Evolutionary conservation across 805 yeast genomes (phyloP).

Genomic region (Nakazawaea sp.): DNA sequence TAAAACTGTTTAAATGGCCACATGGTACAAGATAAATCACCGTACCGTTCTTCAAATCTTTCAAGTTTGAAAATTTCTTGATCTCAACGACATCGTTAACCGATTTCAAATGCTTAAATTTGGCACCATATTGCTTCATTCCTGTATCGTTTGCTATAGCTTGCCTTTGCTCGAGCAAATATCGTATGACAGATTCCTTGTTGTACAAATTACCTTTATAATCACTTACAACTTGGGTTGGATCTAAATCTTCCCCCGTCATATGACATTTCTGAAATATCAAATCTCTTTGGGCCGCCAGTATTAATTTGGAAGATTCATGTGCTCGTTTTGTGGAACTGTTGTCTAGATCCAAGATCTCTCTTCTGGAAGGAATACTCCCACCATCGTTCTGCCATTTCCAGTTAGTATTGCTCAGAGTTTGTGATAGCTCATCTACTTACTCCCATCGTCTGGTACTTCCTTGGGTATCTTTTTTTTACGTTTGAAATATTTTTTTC

Average conservation of each 20-base stretch:
- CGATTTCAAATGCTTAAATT: conserved; percentile 25
- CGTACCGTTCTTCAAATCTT: conserved; percentile 20
- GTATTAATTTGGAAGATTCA: too few species aligned
- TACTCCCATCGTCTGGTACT: conserved; percentile 6
- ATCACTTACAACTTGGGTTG: conserved; percentile 52
- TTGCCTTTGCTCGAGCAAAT: conserved; percentile 24
- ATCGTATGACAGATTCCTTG: conserved; percentile 56
- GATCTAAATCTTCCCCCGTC: conserved; percentile 36
- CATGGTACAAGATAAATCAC: conserved; percentile 35
- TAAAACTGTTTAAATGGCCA: conserved; percentile 33
- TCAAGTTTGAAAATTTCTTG: conserved; percentile 18
- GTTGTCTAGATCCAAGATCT: conserved; percentile 28
- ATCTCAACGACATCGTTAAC: conserved; percentile 37
- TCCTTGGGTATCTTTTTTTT: too few species aligned
- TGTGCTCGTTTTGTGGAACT: too few species aligned
- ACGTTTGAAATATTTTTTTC: too few species aligned
- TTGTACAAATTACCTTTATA: conserved; percentile 58
- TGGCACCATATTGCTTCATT: conserved; percentile 10
- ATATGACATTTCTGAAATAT: too few species aligned
- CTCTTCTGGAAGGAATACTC: conserved; percentile 52
- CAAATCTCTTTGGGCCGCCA: too few species aligned
- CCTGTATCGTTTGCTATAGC: conserved; percentile 31
- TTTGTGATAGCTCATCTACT: not conserved
- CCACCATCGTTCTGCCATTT: conserved; percentile 65
- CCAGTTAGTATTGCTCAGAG: conserved; percentile 1